These are phyloP conservation scores for Phialophora tarda DNA, from an alignment of 2,329 filamentous ascomycete genomes.

Conservation along the genomic window DNA sequence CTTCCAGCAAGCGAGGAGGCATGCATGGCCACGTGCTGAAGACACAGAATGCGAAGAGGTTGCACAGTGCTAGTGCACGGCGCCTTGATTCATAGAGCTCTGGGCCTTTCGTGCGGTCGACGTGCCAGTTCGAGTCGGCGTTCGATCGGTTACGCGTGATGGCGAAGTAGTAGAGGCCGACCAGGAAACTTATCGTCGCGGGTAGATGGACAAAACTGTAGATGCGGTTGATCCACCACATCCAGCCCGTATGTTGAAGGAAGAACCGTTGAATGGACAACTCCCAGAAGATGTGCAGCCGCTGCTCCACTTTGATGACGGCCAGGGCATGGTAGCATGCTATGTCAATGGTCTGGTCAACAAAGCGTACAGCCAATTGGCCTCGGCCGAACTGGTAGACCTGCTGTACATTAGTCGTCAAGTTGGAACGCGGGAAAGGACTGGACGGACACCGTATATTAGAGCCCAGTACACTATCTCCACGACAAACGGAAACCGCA, in stretches of 20 bases:
- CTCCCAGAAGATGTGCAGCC: conserved; percentile 47
- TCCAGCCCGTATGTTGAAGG: conserved; percentile 45
- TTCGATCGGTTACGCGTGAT: conserved; percentile 42
- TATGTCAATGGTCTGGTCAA: conserved; percentile 45
- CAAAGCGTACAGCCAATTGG: conserved; percentile 10
- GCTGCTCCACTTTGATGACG: conserved; percentile 49
- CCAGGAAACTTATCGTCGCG: conserved; percentile 54
- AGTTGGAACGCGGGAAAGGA: conserved; percentile 24
- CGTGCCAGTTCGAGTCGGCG: conserved; percentile 39
- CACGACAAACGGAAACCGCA: conserved; percentile 67
- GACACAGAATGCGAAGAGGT: conserved; percentile 56
- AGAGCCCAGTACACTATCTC: conserved; percentile 73
- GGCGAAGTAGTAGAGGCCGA: conserved; percentile 55
- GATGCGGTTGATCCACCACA: conserved; percentile 50
- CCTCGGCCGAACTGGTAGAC: conserved; percentile 35
- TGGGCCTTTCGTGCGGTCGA: conserved; percentile 46
- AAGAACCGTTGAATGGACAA: conserved; percentile 50
- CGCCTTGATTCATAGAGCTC: conserved; percentile 59
- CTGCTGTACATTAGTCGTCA: conserved; percentile 7
- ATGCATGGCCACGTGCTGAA: conserved; percentile 56
- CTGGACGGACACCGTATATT: conserved; percentile 52
- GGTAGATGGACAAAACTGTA: conserved; percentile 57
- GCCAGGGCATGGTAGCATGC: conserved; percentile 51
- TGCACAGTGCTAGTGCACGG: conserved; percentile 57
- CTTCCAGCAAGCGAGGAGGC: conserved; percentile 58